Percentiles rank a stretch among this genome's conserved stretches.
Conservation (phyloP, 805 yeast genomes). For the Pachysolen tannophilus region DNA sequence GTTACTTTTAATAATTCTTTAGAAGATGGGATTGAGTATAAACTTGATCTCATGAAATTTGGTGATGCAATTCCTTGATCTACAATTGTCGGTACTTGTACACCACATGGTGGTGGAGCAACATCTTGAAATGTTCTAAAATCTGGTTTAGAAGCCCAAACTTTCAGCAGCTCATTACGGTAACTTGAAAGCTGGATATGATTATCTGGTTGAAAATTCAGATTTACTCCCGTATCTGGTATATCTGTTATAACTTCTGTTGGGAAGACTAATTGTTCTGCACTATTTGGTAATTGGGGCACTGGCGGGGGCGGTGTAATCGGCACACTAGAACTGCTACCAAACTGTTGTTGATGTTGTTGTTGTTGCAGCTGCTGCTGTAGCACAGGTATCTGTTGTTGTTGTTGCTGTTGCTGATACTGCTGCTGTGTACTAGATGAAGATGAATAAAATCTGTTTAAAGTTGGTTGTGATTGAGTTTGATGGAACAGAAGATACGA, state of each 20-base stretch:
- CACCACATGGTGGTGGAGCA: conserved; percentile 76
- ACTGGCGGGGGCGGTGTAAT: no score
- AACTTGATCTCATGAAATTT: conserved; percentile 63
- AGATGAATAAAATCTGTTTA: no score
- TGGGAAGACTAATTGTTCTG: no score
- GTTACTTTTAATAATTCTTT: conserved; percentile 64
- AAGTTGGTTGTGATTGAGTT: no score
- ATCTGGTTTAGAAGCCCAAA: conserved; percentile 26
- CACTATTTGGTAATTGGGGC: no score
- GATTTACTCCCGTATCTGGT: conserved; percentile 8
- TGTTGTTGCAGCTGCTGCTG: no score
- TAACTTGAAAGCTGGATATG: conserved; percentile 6
- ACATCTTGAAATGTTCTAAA: conserved; percentile 73
- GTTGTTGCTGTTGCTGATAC: conserved; percentile 9
- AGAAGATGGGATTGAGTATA: conserved; percentile 76
- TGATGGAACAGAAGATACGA: no score
- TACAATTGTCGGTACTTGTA: conserved; percentile 46
- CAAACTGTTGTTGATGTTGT: no score
- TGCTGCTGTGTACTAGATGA: conserved; percentile 3
- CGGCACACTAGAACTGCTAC: no score
- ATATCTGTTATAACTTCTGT: conserved; percentile 10
- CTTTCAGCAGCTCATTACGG: conserved; percentile 20
- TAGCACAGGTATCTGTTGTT: conserved; percentile 7
- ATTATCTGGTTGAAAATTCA: conserved; percentile 5
- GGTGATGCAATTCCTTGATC: conserved; percentile 89